phyloP scores from a whole-genome alignment of 2,329 filamentous ascomycete species.

The Podosphaera aphanis region DNA sequence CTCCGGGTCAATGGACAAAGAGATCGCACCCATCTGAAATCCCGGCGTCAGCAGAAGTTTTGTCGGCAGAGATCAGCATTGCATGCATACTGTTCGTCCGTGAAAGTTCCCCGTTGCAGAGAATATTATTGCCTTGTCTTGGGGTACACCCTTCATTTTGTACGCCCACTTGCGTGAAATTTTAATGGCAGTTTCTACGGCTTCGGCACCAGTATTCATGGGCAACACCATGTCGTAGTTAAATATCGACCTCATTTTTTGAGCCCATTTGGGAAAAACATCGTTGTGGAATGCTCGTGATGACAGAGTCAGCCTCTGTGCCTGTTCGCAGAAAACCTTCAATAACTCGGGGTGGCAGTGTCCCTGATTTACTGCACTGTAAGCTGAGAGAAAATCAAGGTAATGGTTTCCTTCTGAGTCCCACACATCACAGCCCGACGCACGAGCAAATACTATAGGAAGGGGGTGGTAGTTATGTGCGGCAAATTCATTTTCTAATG shows the following conservation, averaged over 20 bases:
- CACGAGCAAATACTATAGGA: slow-evolving; percentile 75
- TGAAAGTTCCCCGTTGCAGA: slow-evolving; percentile 85
- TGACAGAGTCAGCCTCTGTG: slow-evolving; percentile 68
- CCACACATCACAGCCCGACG: slow-evolving; percentile 75
- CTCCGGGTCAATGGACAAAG: slow-evolving; percentile 84
- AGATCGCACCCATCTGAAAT: slow-evolving; percentile 59
- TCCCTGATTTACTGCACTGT: slow-evolving; percentile 93
- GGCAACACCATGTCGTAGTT: slow-evolving; percentile 95
- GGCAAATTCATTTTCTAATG: slow-evolving; percentile 59
- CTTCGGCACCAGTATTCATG: slow-evolving; percentile 95
- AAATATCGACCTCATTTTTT: slow-evolving; percentile 73
- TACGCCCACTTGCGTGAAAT: slow-evolving; percentile 95
- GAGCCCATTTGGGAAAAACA: slow-evolving; percentile 86
- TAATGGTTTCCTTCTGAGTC: slow-evolving; percentile 91
- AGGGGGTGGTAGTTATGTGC: slow-evolving; percentile 98
- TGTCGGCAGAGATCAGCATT: not conserved
- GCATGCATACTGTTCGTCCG: slow-evolving; percentile 54
- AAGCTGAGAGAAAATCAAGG: slow-evolving; percentile 92
- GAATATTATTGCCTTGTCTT: slow-evolving; percentile 66
- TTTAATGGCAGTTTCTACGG: slow-evolving; percentile 89
- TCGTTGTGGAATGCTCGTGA: slow-evolving; percentile 95
- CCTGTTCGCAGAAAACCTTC: slow-evolving; percentile 74
- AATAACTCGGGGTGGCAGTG: slow-evolving; percentile 94
- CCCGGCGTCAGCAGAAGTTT: slow-evolving; percentile 2
- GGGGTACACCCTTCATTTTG: slow-evolving; percentile 76